Conservation (phyloP, 768 basidiomycete genomes). For the Chalciporus sphaerocephalus region DNA sequence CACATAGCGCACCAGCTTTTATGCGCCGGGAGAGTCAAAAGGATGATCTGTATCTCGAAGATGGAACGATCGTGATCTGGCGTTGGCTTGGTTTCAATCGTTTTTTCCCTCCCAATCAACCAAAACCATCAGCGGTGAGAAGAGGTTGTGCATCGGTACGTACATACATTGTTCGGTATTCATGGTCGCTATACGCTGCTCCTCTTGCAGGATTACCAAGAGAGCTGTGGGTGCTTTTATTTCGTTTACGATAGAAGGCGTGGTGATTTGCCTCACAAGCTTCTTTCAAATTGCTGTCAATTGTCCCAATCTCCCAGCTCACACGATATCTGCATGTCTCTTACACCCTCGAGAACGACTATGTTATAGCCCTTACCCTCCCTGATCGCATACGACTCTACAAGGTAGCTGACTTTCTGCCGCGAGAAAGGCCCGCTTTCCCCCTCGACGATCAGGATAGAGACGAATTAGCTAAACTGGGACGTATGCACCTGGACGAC, state of each 20-base stretch:
- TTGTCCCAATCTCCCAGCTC: conserved; percentile 40
- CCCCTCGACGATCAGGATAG: conserved; percentile 32
- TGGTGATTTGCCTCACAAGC: conserved; percentile 34
- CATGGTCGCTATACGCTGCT: conserved; percentile 3
- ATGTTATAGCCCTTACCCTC: conserved; percentile 47
- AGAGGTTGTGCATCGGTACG: conserved; percentile 61
- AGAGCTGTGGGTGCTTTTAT: conserved; percentile 52
- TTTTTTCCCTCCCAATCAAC: conserved; percentile 52
- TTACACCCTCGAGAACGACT: conserved; percentile 45
- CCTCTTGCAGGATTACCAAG: conserved; percentile 61
- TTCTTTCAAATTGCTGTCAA: conserved; percentile 61
- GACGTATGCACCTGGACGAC: conserved; percentile 27
- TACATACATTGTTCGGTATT: not conserved
- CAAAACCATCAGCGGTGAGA: conserved; percentile 35
- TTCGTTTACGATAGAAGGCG: conserved; percentile 1
- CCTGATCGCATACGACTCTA: conserved; percentile 40
- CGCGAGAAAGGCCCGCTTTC: conserved; percentile 41
- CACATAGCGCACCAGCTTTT: conserved; percentile 51
- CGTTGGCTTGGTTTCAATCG: conserved; percentile 63
- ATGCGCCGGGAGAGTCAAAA: conserved; percentile 33
- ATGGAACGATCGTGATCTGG: conserved; percentile 59
- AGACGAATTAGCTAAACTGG: conserved; percentile 18
- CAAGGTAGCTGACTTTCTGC: conserved; percentile 44
- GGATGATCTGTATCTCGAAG: conserved; percentile 31
- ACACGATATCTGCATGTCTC: conserved; percentile 38